These are phyloP conservation scores for Urochloa ruziziensis DNA, from an alignment of 176 grass and related monocot genomes.

Conservation along the genomic window DNA sequence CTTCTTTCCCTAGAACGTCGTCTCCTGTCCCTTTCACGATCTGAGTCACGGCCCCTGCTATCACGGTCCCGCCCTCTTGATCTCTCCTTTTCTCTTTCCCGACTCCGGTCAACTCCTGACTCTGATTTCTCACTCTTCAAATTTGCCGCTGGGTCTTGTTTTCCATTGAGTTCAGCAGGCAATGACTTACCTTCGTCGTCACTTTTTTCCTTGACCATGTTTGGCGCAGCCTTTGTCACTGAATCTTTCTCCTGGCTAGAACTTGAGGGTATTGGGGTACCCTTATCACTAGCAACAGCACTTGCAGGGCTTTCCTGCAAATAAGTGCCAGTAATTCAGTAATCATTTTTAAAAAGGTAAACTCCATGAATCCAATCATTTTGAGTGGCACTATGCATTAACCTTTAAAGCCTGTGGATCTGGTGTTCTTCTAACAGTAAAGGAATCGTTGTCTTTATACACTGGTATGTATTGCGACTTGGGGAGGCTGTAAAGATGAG, in stretches of 20 bases:
- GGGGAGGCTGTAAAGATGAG: conserved; percentile 74
- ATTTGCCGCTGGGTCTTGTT: conserved; percentile 46
- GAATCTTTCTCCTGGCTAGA: conserved; percentile 57
- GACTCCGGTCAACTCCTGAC: conserved; percentile 42
- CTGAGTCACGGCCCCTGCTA: conserved; percentile 56
- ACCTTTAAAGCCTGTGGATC: conserved; percentile 65
- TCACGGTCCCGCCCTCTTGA: conserved; percentile 48
- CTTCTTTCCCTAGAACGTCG: conserved; percentile 59
- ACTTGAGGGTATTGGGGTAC: conserved; percentile 40
- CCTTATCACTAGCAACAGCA: conserved; percentile 42
- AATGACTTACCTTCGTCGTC: conserved; percentile 43
- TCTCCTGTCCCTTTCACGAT: conserved; percentile 62
- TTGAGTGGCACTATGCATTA: conserved; percentile 25
- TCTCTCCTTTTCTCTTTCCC: conserved; percentile 74
- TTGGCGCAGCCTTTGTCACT: conserved; percentile 46
- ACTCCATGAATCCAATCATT: not conserved
- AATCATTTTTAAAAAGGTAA: not conserved
- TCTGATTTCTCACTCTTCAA: conserved; percentile 64
- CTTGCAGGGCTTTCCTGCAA: conserved; percentile 58
- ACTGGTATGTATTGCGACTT: conserved; percentile 83
- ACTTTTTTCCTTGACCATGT: conserved; percentile 67
- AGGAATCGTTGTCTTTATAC: conserved; percentile 89
- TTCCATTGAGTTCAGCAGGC: conserved; percentile 49
- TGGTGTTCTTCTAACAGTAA: conserved; percentile 47
- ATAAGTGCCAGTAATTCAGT: conserved; percentile 1